A percentile compares a stretch with the other conserved stretches of the same genome.
These are phyloP conservation scores for Cynara cardunculus DNA, from an alignment of 129 eudicot genomes.

Conservation along the genomic window DNA sequence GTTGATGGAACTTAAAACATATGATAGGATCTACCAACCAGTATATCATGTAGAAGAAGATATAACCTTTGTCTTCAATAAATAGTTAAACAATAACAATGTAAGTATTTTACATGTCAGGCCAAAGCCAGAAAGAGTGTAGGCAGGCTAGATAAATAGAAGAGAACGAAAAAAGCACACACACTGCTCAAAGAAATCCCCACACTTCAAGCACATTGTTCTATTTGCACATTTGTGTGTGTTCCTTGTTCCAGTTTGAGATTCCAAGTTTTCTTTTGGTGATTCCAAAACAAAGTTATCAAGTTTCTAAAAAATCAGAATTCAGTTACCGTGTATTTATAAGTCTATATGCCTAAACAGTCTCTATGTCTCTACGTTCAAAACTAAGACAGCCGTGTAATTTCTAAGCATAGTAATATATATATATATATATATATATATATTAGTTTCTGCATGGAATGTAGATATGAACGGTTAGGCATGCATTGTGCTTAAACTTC, in stretches of 20 bases:
- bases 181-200: neutral
- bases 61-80: neutral
- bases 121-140: neutral
- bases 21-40: neutral
- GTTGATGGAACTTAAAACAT: neutral
- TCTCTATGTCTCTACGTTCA: neutral
- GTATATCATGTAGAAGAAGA: neutral
- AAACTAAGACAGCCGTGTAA: neutral
- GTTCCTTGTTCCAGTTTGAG: neutral
- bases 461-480: no score
- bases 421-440: conserved; percentile 4
- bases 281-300: neutral
- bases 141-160: neutral
- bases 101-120: neutral
- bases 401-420: no score
- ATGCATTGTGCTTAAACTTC: neutral
- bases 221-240: neutral
- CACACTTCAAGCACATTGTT: neutral
- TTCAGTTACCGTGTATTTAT: neutral
- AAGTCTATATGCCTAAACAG: neutral
- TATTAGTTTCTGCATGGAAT: neutral
- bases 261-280: no score
- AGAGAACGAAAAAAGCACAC: neutral
- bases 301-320: neutral
- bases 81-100: neutral